phyloP scores from a whole-genome alignment of 2,329 filamentous ascomycete species.

The Arthrobotrys sphaeroides region DNA sequence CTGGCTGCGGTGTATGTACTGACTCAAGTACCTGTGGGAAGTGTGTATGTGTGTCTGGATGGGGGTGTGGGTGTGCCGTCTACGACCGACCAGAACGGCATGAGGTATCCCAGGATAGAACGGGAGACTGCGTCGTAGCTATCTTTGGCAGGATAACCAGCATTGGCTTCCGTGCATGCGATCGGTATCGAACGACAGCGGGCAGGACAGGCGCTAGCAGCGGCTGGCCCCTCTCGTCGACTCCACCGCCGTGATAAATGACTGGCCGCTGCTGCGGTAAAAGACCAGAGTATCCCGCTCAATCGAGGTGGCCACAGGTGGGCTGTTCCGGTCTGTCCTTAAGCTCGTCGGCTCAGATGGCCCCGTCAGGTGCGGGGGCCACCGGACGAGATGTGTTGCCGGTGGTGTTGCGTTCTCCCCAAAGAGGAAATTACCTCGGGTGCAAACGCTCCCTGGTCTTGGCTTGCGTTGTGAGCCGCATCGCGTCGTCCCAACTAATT shows the following conservation, averaged over 20 bases:
- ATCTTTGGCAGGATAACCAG: conserved; percentile 19
- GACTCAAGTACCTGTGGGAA: too few relatives aligned
- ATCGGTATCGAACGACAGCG: conserved; percentile 22
- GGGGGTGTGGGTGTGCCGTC: too few relatives aligned
- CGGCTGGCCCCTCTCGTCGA: not conserved
- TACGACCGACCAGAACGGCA: too few relatives aligned
- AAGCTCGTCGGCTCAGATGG: not conserved
- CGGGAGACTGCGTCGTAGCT: too few relatives aligned
- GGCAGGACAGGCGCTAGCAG: not conserved
- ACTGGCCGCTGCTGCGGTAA: not conserved
- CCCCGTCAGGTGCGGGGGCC: conserved; percentile 19
- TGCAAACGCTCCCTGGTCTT: not conserved
- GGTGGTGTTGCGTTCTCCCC: conserved; percentile 4
- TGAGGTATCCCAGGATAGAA: too few relatives aligned
- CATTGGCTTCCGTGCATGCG: conserved; percentile 5
- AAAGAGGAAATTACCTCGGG: conserved; percentile 8
- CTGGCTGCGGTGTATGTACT: too few relatives aligned
- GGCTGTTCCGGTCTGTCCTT: not conserved
- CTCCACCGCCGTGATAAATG: too few relatives aligned
- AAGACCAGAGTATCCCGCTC: conserved; percentile 17
- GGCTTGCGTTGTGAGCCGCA: too few relatives aligned
- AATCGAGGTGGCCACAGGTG: not conserved
- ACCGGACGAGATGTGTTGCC: conserved; percentile 20
- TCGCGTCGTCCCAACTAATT: conserved; percentile 7
- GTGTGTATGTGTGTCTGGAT: too few relatives aligned